These are phyloP conservation scores for Monilinia fructicola DNA, from an alignment of 2,329 filamentous ascomycete species.

Conservation along the genomic window DNA sequence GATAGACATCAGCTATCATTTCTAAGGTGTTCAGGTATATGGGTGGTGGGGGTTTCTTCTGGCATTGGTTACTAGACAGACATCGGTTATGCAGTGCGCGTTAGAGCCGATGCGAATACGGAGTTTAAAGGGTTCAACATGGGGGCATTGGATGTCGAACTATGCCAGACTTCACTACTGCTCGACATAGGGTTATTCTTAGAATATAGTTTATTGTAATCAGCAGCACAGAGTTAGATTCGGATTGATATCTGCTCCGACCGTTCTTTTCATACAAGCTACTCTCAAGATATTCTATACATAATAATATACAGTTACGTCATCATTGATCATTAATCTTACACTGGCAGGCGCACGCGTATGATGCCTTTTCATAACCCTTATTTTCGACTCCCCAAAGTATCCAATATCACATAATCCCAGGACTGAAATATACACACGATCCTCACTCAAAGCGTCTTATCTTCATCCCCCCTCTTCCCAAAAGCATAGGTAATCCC, in stretches of 20 bases:
- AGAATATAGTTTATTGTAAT: slow-evolving; percentile 16
- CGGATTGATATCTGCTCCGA: not conserved
- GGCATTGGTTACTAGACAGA: slow-evolving; percentile 25
- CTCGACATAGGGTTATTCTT: slow-evolving; percentile 13
- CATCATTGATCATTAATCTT: not conserved
- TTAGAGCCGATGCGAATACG: slow-evolving; percentile 27
- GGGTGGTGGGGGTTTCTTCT: slow-evolving; percentile 11
- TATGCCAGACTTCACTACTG: slow-evolving; percentile 1
- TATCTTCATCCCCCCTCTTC: slow-evolving; percentile 38
- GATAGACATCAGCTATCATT: not conserved
- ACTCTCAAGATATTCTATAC: not conserved
- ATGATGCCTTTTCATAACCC: not conserved
- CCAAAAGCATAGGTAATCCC: slow-evolving; percentile 54
- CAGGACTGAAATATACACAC: not conserved
- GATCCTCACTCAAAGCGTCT: not conserved
- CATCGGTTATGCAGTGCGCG: slow-evolving; percentile 36
- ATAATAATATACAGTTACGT: not conserved
- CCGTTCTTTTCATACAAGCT: not conserved
- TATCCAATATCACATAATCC: not conserved
- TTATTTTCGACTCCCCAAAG: not conserved
- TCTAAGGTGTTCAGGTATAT: slow-evolving; percentile 16
- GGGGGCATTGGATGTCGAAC: slow-evolving; percentile 22
- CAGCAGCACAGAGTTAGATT: slow-evolving; percentile 4
- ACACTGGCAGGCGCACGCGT: not conserved
- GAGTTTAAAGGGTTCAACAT: slow-evolving; percentile 26